phyloP scores from a whole-genome alignment of 805 yeast species.

The Saccharomycopsis fermentans region DNA sequence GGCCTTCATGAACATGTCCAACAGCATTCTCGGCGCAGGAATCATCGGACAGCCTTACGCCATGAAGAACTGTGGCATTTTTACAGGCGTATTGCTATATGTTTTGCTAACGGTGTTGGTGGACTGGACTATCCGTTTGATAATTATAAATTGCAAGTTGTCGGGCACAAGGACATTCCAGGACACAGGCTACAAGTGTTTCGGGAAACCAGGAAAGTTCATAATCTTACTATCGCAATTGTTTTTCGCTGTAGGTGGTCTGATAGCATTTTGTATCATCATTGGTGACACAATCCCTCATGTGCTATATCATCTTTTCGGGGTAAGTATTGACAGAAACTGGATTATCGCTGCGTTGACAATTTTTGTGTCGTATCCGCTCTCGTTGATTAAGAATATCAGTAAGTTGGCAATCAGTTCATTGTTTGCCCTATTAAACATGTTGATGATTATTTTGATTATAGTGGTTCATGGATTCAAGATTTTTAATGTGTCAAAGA shows the following conservation, averaged over 20 bases:
- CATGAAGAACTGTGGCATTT: constrained; percentile 64
- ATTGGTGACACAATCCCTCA: constrained; percentile 95
- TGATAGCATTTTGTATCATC: constrained; percentile 87
- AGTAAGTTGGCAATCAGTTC: constrained; percentile 80
- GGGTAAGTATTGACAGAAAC: constrained; percentile 54
- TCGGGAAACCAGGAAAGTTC: constrained; percentile 62
- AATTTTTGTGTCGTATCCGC: constrained; percentile 66
- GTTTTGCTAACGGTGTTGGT: constrained; percentile 54
- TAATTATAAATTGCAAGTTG: constrained; percentile 72
- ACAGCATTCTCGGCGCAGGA: constrained; percentile 91
- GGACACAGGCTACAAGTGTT: constrained; percentile 71
- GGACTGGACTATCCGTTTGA: constrained; percentile 80
- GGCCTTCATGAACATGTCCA: constrained; percentile 98
- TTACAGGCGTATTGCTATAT: constrained; percentile 61
- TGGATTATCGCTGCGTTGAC: constrained; percentile 64
- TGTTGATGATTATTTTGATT: constrained; percentile 66
- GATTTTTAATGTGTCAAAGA: not conserved
- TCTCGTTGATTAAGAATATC: constrained; percentile 71
- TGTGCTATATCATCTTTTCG: constrained; percentile 44
- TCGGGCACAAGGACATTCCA: constrained; percentile 74
- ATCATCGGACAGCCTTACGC: constrained; percentile 93
- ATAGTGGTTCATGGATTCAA: constrained; percentile 55
- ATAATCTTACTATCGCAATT: constrained; percentile 69
- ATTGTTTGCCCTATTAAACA: constrained; percentile 75
- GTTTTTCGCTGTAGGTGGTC: constrained; percentile 87